These are phyloP conservation scores for Coniferiporia weirii DNA, from an alignment of 1,284 basidiomycete species.

Conservation along the genomic window DNA sequence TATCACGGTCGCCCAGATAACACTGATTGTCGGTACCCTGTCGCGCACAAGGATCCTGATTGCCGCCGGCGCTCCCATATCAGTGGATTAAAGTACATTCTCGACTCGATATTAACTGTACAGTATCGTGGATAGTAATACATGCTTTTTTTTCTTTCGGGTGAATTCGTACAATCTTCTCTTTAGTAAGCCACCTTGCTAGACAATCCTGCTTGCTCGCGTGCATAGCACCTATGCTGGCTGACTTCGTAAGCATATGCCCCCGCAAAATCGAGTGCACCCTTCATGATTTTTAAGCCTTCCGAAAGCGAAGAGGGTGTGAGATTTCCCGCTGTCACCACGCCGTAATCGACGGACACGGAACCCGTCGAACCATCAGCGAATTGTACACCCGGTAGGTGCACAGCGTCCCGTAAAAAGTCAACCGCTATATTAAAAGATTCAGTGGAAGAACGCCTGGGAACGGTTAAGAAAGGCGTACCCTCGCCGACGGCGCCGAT, in stretches of 20 bases:
- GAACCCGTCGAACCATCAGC: conserved; percentile 29
- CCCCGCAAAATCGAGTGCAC: conserved; percentile 47
- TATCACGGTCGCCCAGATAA: no score
- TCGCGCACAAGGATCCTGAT: no score
- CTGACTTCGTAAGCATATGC: conserved; percentile 59
- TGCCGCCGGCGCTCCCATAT: no score
- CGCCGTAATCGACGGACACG: conserved; percentile 47
- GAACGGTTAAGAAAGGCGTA: conserved; percentile 22
- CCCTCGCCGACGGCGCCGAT: conserved; percentile 73
- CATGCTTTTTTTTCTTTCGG: background rate
- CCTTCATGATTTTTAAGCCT: conserved; percentile 37
- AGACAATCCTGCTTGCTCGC: conserved; percentile 53
- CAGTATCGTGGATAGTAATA: background rate
- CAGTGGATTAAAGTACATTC: no score
- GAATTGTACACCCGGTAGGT: conserved; percentile 41
- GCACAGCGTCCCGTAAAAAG: conserved; percentile 43
- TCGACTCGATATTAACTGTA: no score
- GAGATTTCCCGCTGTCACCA: conserved; percentile 54
- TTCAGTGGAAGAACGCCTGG: no score
- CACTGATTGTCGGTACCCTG: no score
- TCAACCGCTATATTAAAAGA: conserved; percentile 34
- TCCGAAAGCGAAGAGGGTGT: conserved; percentile 35
- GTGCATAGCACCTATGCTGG: conserved; percentile 56
- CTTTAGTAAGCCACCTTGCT: conserved; percentile 48
- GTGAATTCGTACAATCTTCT: background rate